Base-by-base conservation (phyloP, 2,329 filamentous ascomycete species). In the Claviceps maximensis region DNA sequence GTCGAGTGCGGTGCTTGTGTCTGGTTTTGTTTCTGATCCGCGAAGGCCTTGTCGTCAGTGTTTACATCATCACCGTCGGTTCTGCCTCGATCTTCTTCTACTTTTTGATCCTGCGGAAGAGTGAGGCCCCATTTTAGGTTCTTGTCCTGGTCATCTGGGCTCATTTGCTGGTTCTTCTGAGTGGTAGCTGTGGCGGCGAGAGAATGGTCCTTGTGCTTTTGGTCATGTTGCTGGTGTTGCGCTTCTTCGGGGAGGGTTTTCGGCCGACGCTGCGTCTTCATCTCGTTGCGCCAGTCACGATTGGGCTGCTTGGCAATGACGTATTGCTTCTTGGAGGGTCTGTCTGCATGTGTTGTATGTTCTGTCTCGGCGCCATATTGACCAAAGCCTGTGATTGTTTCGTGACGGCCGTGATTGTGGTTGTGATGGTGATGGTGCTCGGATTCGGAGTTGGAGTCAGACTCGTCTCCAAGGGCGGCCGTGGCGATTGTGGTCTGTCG, bases 231-330 rank as follows among this genome's bases (percentile, higher is more conserved):
- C 58, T 69, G 70, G 56, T 71, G 66, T 57, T 71, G 73, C 56
- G 75, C 73, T 42, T 77, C 78, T 56, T 78, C 78, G 7, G 79
- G 80, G n/a, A 83, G 68, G 15, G 77, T 82, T 65, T 73, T 81
- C 58, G 76, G 69, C 54, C 69, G 69, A 40, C 64, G 63, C 56
- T 69, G 67, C 56, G 73, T 74, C 57, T 71, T 72, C 56, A 70
- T 68, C 54, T 82, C 78, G 54, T 74, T 72, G 60, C 76, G 73
- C 82, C 81, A 84, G 68, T 86, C 78, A 51, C 76, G 72, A 65
- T 86, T 86, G 57, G 71, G 68, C 60, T 77, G 72, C 41, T 69
- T 69, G 31, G 73, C 69, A 58, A 88, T 87, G 19, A 86, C 70
- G 46, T 80, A 70, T 8, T 73, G 59, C 55, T 64, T 67, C 55